Evolutionary conservation across 805 yeast genomes (phyloP), one percentile per base, ranked within the genome.

Genomic region (Wickerhamomyces subpelliculosus): DNA sequence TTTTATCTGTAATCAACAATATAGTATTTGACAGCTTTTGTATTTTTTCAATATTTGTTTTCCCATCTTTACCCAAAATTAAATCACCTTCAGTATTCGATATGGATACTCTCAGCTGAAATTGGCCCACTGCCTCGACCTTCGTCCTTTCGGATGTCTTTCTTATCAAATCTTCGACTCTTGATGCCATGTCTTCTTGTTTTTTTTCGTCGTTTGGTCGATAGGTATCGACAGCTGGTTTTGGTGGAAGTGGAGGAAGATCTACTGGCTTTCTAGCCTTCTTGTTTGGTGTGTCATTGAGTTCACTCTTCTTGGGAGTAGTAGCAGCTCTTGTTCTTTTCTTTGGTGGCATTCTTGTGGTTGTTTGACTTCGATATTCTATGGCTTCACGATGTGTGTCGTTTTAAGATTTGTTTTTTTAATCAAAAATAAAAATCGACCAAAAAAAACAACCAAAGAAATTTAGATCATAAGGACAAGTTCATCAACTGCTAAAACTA

Each of bases 11-110:
- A 5, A 47, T 32, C 2, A 24, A 28, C 3, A 49, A 10, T 3
- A 20, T 6, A 4, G 40, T 21, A 3, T 40, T 38, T 10, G 48
- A 26, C 3, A 36, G 38, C 17, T 27, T 28, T 23, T 39, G 40
- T 11, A 48, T 27, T n/a, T 28, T 14, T 11, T 33, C 37, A 18
- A 35, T n/a, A 8, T 21, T 23, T 4, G 16, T 32, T 8, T 34
- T 27, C 6, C 40, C 40, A n/a, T 36, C 40, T 20, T 18, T 18
- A 8, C 42, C 42, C 8, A 33, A 35, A 8, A 39, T 21, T 10
- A 45, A 16, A n/a, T 42, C 42, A 6, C 43, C 43, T 29, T 46
- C 48, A 2, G 48, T 40, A 13, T 20, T 26, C 6, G 49, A 40
- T 2, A 46, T 25, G 7, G 36, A 24, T 2, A 47, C 13, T 14